Base-by-base conservation (phyloP, 164 flowering plant species). In the Saururus chinensis region DNA sequence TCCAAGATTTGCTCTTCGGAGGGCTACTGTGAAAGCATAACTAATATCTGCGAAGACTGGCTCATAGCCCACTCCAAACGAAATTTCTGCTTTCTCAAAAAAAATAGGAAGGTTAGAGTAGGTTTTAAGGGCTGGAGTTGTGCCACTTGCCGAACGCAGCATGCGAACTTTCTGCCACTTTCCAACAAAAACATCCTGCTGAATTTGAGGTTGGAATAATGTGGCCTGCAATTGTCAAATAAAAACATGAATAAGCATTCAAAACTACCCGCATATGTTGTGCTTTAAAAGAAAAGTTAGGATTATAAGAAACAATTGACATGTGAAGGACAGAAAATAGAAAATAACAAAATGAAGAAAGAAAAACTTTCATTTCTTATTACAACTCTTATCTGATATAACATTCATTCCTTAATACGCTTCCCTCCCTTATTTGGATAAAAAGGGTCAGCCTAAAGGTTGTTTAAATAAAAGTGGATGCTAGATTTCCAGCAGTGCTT, bases 1-100 rank as follows among this genome's bases (percentile, higher is more conserved):
- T 75, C 96, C 81, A 51, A 95, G 69, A 78, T 91, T 87, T 67
- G 97, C 97, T 77, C 96, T 82, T 42, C 96, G 97, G 64, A 95
- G 95, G 68, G 99, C 99, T 66, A 91, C 97, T 40, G 92, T 89
- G 53, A 95, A 91, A 57, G 99, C 99, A 73, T 84, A 95, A 77
- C 96, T 86, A 60, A 95, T 62, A 80, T 95, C 99, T 67, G 96
- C 82, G 74, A 95, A 82, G 56, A 77, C 70, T 48, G 99, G 99
- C 75, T 95, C 99, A 77, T 80, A 89, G 64, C 99, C 92, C 66
- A 89, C 95, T 40, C 99, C 99, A 74, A 76, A 95, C 51, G 87
- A 75, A 45, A 95, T 66, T 72, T 89, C 95, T 53, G 73, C 95
- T 65, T 72, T 89, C 70, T 86, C 79, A 68, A 95, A 95, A 75